Evolutionary conservation across 2,329 filamentous ascomycete species (phyloP), one percentile per base, ranked within the genome.

Genomic region (Pezicula neosporulosa): DNA sequence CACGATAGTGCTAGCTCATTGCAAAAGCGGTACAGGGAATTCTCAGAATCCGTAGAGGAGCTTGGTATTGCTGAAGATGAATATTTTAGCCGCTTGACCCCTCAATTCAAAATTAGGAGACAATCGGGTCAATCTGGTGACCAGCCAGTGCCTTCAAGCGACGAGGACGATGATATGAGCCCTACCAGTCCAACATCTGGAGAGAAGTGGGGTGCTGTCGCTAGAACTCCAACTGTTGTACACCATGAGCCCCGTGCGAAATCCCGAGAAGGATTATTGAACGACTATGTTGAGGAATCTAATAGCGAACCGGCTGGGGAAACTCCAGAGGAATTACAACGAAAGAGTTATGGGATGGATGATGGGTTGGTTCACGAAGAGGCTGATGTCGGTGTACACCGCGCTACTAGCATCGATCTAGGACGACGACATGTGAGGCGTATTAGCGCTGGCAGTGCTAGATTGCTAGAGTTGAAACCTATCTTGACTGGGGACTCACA

Each of bases 361-460:
- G 41, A 41, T 7, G 52, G 53, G 16, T 44, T 55, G 4, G 44
- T 50, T 9, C 54, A 60, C 30, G 57, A 60, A 18, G 54, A 58
- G 39, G 51, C 21, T 33, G 52, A 50, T n/a, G 44, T 52, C 41
- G 59, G 55, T 15, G 38, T 84, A 27, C 80, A 84, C 60, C 83
- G 86, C 59, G 89, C 90, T 27, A 85, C 77, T 47, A 93, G 87
- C 67, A 75, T 93, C 51, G 82, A 86, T 54, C 50, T 62, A 46
- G 81, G 81, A 52, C 81, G 77, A 61, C 75, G 78, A 9, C 87
- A 92, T 60, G 81, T 75, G 18, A 79, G 86, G 49, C 86, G 86
- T 56, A 84, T 91, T 62, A 92, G 87, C 63, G 86, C 87, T 42
- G 89, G 89, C 46, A 92, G 87, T 63, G 88, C 88, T 10, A 87